These are phyloP conservation scores for Rhodofomes roseus DNA, from an alignment of 1,284 basidiomycete genomes.

Conservation along the genomic window DNA sequence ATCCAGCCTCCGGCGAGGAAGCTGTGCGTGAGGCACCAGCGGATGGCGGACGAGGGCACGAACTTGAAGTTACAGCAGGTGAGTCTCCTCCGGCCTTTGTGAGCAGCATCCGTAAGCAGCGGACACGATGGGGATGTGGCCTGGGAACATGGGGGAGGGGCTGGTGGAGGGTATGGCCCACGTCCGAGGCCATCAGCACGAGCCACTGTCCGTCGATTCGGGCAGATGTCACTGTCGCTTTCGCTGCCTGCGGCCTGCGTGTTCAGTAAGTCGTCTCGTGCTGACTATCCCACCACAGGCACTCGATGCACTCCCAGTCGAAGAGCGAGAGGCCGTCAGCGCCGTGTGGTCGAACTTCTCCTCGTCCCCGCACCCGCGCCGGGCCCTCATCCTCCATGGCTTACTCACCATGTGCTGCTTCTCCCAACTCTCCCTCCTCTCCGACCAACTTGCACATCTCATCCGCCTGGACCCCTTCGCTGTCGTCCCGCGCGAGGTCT, in stretches of 20 bases:
- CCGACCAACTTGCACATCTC: slow-evolving; percentile 86
- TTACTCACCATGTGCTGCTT: slow-evolving; percentile 99
- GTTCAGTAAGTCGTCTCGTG: background rate
- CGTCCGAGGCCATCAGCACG: background rate
- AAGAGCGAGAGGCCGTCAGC: slow-evolving; percentile 88
- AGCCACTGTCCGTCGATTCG: background rate
- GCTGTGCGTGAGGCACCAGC: slow-evolving; percentile 88
- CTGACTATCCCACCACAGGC: slow-evolving; percentile 50
- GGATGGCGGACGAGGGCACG: slow-evolving; percentile 96
- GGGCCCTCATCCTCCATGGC: slow-evolving; percentile 93
- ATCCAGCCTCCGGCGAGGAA: slow-evolving; percentile 55
- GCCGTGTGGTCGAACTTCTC: slow-evolving; percentile 97
- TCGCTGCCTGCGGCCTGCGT: background rate
- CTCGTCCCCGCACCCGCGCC: slow-evolving; percentile 85
- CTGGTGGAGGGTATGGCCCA: background rate
- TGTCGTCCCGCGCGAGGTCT: slow-evolving; percentile 88
- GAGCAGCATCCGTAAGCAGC: background rate
- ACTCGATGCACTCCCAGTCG: slow-evolving; percentile 86
- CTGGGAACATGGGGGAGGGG: background rate
- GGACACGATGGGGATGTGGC: background rate
- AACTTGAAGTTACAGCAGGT: slow-evolving; percentile 93
- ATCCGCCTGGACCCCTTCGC: slow-evolving; percentile 96
- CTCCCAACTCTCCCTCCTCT: slow-evolving; percentile 95
- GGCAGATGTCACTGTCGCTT: background rate
- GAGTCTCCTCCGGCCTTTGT: slow-evolving; percentile 20